Percentiles rank a stretch among this genome's conserved stretches.
Evolutionary conservation across 257 asterid species (phyloP).

Genomic region (Solanum tacnaense): DNA sequence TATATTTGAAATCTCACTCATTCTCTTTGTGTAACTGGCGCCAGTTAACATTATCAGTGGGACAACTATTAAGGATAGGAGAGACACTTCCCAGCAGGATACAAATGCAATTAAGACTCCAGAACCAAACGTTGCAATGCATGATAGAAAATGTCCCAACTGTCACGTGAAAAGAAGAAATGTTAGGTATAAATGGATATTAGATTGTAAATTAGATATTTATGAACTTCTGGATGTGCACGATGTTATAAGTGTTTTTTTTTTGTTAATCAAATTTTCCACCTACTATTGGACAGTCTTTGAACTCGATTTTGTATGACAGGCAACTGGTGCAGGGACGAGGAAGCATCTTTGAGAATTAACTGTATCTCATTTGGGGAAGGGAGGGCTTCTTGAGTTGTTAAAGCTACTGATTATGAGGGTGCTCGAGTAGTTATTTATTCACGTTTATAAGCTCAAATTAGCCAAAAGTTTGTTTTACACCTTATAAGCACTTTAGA

Average conservation of each 20-base stretch:
- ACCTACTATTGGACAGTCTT: neutral
- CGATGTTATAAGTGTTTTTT: neutral
- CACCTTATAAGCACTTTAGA: neutral
- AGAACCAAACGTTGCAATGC: slow-evolving; percentile 60
- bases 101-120: slow-evolving; percentile 69
- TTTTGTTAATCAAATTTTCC: neutral
- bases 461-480: neutral
- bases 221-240: neutral
- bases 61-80: slow-evolving; percentile 57
- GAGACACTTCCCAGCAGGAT: slow-evolving; percentile 80
- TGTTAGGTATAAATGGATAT: slow-evolving; percentile 11
- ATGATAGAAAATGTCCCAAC: slow-evolving; percentile 74
- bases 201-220: neutral
- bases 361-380: neutral
- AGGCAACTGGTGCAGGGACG: neutral
- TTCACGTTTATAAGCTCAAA: neutral
- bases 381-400: neutral
- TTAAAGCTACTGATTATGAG: neutral
- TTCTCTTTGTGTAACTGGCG: slow-evolving; percentile 56
- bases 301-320: neutral
- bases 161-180: slow-evolving; percentile 17
- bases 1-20: slow-evolving; percentile 46
- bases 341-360: neutral
- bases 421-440: neutral
- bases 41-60: slow-evolving; percentile 65